These are phyloP conservation scores for Novymonas esmeraldas DNA, from an alignment of 208 protist genomes.

Conservation along the genomic window DNA sequence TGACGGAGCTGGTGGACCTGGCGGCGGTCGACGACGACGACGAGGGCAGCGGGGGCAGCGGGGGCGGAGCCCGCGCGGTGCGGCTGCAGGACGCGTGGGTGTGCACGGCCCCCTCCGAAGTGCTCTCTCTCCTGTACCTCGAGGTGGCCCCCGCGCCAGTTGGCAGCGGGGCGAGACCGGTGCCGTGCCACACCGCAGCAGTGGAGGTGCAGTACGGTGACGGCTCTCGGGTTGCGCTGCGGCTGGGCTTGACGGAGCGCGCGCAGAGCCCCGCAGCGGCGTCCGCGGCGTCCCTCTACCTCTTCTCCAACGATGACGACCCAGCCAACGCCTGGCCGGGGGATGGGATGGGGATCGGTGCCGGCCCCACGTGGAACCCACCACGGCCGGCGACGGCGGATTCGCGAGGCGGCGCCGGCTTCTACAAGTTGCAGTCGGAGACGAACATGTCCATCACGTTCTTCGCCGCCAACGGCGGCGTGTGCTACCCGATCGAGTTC, in stretches of 20 bases:
- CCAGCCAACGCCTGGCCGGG: neutral
- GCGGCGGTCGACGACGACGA: neutral
- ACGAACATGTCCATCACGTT: slow-evolving; percentile 18
- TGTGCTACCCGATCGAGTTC: slow-evolving; percentile 18
- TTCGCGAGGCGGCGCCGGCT: slow-evolving; percentile 6
- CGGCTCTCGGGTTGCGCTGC: neutral
- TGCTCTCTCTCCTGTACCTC: slow-evolving; percentile 20
- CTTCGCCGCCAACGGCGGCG: slow-evolving; percentile 9
- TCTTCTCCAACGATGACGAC: slow-evolving; percentile 5
- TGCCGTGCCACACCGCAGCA: slow-evolving; percentile 3
- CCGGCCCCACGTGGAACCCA: neutral
- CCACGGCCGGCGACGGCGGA: neutral
- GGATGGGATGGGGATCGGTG: neutral
- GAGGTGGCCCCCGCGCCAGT: neutral
- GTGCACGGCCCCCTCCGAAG: slow-evolving; percentile 12
- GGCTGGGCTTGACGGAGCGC: neutral
- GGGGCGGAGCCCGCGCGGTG: too few species aligned
- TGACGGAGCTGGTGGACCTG: too few species aligned
- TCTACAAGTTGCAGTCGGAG: slow-evolving; percentile 13
- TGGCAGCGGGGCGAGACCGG: neutral
- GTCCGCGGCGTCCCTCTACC: slow-evolving; percentile 12
- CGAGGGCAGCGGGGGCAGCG: neutral
- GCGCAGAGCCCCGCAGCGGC: neutral
- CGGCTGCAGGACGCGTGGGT: neutral
- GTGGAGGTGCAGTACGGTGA: slow-evolving; percentile 11